phyloP scores from a whole-genome alignment of 1,284 basidiomycete species.

The Rhizopogon parksii region DNA sequence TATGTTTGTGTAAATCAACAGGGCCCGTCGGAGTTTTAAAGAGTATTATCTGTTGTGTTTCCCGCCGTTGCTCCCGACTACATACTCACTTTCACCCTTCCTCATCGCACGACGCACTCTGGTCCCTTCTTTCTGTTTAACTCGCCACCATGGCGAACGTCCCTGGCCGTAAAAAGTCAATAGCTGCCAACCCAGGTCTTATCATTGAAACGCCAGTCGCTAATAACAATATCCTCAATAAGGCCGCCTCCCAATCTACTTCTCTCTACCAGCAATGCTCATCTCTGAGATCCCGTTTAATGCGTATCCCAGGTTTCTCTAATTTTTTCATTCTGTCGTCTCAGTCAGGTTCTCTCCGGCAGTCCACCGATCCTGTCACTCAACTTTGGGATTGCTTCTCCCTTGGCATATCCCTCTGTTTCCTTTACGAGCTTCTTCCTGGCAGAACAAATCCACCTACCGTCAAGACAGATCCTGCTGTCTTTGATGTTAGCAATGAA shows the following conservation, averaged over 20 bases:
- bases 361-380: conserved; percentile 81
- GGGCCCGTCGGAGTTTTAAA: conserved; percentile 24
- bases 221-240: conserved; percentile 80
- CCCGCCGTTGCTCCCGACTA: conserved; percentile 5
- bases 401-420: conserved; percentile 89
- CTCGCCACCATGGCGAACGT: conserved; percentile 51
- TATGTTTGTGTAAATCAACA: conserved; percentile 26
- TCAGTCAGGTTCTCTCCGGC: conserved; percentile 49
- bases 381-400: conserved; percentile 94
- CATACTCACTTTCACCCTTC: conserved; percentile 6
- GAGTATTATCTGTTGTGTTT: conserved; percentile 25
- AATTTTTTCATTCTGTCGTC: conserved; percentile 61
- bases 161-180: conserved; percentile 77
- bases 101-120: not conserved
- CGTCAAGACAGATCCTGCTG: conserved; percentile 61
- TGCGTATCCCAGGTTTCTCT: conserved; percentile 67
- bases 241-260: conserved; percentile 71
- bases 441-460: conserved; percentile 33
- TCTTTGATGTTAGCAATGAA: conserved; percentile 65
- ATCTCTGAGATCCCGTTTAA: conserved; percentile 61
- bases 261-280: conserved; percentile 88
- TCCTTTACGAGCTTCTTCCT: conserved; percentile 89
- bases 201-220: conserved; percentile 68
- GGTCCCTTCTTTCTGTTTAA: not conserved
- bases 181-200: conserved; percentile 58